Conservation (phyloP, 768 basidiomycete species). For the Serendipita sp. region DNA sequence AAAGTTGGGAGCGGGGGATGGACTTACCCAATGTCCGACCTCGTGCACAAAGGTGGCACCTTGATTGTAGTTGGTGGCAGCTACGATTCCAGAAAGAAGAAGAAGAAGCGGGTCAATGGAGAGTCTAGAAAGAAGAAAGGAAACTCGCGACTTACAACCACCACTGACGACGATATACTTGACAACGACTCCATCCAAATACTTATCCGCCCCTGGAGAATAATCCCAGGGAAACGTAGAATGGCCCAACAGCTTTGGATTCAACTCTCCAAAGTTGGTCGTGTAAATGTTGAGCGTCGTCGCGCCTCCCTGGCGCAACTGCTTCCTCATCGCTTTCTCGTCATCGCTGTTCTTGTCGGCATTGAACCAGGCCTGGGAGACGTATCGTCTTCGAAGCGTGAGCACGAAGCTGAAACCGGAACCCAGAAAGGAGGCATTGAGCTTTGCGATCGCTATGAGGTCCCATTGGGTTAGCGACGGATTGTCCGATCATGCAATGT, state of each 20-base stretch:
- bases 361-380: neutral
- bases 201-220: neutral
- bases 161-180: neutral
- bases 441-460: neutral
- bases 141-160: neutral
- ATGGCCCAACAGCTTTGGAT: neutral
- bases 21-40: constrained; percentile 16
- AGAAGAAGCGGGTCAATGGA: no score
- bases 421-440: neutral
- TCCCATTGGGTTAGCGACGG: no score
- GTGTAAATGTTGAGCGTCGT: neutral
- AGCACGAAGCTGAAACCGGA: neutral
- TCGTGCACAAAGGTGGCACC: constrained; percentile 11
- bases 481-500: no score
- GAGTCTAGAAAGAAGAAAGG: no score
- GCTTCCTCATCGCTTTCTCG: neutral
- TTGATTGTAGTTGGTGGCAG: neutral
- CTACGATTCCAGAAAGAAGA: neutral
- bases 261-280: neutral
- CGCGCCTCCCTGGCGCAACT: neutral
- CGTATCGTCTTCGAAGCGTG: neutral
- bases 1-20: constrained; percentile 2
- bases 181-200: neutral
- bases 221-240: neutral
- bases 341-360: neutral